Percentiles rank a stretch among this genome's conserved stretches.
These are phyloP conservation scores for Tolypocladium album DNA, from an alignment of 2,329 filamentous ascomycete genomes.

Conservation along the genomic window DNA sequence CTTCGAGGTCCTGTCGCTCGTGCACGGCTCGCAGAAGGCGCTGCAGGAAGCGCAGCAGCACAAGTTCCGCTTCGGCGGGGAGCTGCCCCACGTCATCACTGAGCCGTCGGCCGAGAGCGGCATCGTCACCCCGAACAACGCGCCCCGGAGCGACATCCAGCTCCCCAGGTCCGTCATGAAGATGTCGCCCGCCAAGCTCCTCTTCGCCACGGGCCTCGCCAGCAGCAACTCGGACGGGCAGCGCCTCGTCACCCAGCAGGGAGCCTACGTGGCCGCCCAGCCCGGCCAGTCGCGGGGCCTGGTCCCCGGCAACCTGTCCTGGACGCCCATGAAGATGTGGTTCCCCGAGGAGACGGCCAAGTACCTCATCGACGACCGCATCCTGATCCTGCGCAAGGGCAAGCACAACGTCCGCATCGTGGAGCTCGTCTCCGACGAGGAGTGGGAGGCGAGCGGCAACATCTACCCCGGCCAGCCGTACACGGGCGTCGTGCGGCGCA, in stretches of 20 bases:
- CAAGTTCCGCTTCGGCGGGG: conserved; percentile 32
- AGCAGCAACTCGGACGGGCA: conserved; percentile 45
- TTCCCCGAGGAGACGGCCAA: conserved; percentile 44
- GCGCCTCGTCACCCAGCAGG: conserved; percentile 42
- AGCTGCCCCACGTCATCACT: conserved; percentile 17
- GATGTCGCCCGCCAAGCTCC: conserved; percentile 46
- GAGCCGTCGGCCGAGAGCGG: conserved; percentile 17
- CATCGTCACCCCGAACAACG: conserved; percentile 32
- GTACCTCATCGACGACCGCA: conserved; percentile 47
- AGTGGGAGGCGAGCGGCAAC: conserved; percentile 36
- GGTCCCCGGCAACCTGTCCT: conserved; percentile 42
- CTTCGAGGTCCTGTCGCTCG: conserved; percentile 67
- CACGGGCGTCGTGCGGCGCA: conserved; percentile 34
- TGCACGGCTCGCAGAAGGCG: conserved; percentile 61
- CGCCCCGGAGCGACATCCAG: conserved; percentile 41
- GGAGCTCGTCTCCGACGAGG: conserved; percentile 45
- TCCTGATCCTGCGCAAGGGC: conserved; percentile 51
- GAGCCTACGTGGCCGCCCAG: conserved; percentile 49
- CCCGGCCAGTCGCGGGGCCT: conserved; percentile 33
- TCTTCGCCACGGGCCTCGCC: conserved; percentile 49
- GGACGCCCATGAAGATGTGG: conserved; percentile 51
- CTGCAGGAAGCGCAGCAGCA: conserved; percentile 48
- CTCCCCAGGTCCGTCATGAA: conserved; percentile 48
- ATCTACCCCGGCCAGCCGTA: conserved; percentile 42
- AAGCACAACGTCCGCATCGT: conserved; percentile 54